These are phyloP conservation scores for Talaromyces thailandensis DNA, from an alignment of 495 filamentous ascomycete genomes.

Conservation along the genomic window DNA sequence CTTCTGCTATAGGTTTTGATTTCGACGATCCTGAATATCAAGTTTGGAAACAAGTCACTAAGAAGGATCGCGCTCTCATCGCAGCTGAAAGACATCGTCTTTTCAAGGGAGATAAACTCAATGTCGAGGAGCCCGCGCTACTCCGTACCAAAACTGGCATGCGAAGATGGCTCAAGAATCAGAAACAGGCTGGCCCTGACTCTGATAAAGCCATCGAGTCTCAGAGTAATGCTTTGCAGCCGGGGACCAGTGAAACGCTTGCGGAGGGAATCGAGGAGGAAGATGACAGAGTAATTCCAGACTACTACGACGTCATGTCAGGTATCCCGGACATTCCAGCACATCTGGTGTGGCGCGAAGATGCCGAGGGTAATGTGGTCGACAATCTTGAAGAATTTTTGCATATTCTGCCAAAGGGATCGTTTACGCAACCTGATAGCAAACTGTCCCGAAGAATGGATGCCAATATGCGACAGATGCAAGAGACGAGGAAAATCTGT, in stretches of 20 bases:
- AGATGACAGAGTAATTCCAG: slow-evolving; percentile 69
- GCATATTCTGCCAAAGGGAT: slow-evolving; percentile 59
- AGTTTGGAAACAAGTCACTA: slow-evolving; percentile 97
- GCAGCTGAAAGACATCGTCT: slow-evolving; percentile 71
- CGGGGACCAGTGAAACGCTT: slow-evolving; percentile 55
- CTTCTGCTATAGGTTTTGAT: slow-evolving; percentile 36
- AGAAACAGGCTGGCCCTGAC: slow-evolving; percentile 51
- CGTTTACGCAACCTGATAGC: slow-evolving; percentile 72
- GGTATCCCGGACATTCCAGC: slow-evolving; percentile 75
- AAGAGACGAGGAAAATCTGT: slow-evolving; percentile 91
- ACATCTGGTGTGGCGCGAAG: slow-evolving; percentile 76
- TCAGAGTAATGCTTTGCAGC: slow-evolving; percentile 35
- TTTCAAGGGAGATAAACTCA: slow-evolving; percentile 75
- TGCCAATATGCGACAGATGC: slow-evolving; percentile 88
- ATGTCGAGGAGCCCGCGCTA: slow-evolving; percentile 78
- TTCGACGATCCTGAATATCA: slow-evolving; percentile 86
- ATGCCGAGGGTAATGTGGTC: slow-evolving; percentile 74
- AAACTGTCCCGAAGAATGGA: slow-evolving; percentile 71
- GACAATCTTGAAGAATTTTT: slow-evolving; percentile 78
- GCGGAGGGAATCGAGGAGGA: slow-evolving; percentile 88
- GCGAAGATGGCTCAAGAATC: slow-evolving; percentile 70
- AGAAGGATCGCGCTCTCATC: slow-evolving; percentile 85
- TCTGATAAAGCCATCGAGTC: slow-evolving; percentile 42
- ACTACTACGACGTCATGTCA: slow-evolving; percentile 86
- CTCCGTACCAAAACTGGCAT: slow-evolving; percentile 69